phyloP scores from a whole-genome alignment of 2,329 filamentous ascomycete species.

The Phaeoacremonium minimum region DNA sequence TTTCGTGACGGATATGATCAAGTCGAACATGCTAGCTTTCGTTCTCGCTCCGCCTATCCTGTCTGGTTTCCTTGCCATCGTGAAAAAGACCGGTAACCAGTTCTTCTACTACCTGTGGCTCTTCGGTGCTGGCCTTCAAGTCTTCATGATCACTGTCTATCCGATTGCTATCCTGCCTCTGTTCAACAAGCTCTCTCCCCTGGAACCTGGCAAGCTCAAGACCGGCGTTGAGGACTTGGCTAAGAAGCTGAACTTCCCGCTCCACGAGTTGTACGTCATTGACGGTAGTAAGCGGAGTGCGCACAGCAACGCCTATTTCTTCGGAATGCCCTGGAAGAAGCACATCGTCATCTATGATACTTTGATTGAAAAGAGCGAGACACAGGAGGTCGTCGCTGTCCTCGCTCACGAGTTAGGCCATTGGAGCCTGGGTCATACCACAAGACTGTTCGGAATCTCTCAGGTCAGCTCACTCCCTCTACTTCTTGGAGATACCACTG shows the following conservation, averaged over 20 bases:
- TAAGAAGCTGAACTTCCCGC: conserved; percentile 80
- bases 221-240: conserved; percentile 81
- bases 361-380: conserved; percentile 88
- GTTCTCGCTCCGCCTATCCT: conserved; percentile 83
- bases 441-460: conserved; percentile 80
- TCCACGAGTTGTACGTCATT: conserved; percentile 91
- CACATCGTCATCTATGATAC: conserved; percentile 99
- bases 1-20: conserved; percentile 87
- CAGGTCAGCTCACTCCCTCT: conserved; percentile 49
- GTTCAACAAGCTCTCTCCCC: conserved; percentile 96
- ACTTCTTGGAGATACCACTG: not conserved
- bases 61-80: conserved; percentile 86
- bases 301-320: conserved; percentile 93
- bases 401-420: conserved; percentile 94
- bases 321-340: conserved; percentile 98
- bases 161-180: conserved; percentile 89
- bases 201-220: conserved; percentile 85
- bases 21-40: conserved; percentile 78
- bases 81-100: conserved; percentile 85
- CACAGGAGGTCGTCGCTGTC: conserved; percentile 90
- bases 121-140: conserved; percentile 82
- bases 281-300: conserved; percentile 85
- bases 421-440: conserved; percentile 95
- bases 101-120: conserved; percentile 99
- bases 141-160: conserved; percentile 95